Percentiles rank a stretch among this genome's conserved stretches.
Conservation (phyloP, 2,329 filamentous ascomycete species). For the Bipolaris victoriae region DNA sequence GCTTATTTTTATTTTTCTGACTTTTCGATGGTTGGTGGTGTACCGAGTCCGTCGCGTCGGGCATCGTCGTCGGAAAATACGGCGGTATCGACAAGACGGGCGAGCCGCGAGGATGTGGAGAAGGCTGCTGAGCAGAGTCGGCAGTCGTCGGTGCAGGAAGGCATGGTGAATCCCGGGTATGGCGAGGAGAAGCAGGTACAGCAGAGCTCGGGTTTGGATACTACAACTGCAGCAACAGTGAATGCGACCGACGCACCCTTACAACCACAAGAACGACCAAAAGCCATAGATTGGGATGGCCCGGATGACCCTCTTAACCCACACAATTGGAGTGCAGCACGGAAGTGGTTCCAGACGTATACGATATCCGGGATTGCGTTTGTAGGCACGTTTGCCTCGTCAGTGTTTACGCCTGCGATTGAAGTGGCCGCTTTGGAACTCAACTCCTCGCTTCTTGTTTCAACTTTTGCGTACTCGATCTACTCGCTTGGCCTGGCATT, state of each 20-base stretch:
- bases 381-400: slow-evolving; percentile 16
- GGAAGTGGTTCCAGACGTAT: slow-evolving; percentile 21
- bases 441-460: slow-evolving; percentile 22
- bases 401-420: slow-evolving; percentile 19
- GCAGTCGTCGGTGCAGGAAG: background rate
- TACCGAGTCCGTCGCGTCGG: background rate
- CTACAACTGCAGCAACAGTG: background rate
- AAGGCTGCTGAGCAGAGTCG: background rate
- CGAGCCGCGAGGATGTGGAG: background rate
- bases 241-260: background rate
- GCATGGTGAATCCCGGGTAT: background rate
- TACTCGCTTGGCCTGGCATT: slow-evolving; percentile 62
- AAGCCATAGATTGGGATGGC: slow-evolving; percentile 17
- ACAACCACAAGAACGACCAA: slow-evolving; percentile 8
- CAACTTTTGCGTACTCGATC: slow-evolving; percentile 30
- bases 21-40: background rate
- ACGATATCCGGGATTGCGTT: slow-evolving; percentile 20
- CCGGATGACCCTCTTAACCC: slow-evolving; percentile 19
- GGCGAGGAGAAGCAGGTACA: background rate
- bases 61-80: background rate
- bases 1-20: too few species aligned
- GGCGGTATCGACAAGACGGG: background rate
- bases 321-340: slow-evolving; percentile 18
- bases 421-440: slow-evolving; percentile 22
- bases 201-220: background rate